phyloP scores from a whole-genome alignment of 768 basidiomycete species.

The Rubroboletus pulcherrimus region DNA sequence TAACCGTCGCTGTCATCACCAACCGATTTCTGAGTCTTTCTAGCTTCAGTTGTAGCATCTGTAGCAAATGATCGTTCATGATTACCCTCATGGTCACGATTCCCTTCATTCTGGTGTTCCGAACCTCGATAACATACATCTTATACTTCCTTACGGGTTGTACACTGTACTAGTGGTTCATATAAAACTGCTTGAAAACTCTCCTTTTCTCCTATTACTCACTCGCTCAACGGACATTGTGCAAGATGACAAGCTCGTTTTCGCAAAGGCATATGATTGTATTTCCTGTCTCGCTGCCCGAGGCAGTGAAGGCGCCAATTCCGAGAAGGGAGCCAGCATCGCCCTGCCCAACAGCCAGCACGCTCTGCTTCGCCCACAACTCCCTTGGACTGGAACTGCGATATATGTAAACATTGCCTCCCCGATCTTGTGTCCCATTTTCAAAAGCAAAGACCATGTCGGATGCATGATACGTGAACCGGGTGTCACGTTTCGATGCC shows the following conservation, averaged over 20 bases:
- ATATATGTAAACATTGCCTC: constrained; percentile 87
- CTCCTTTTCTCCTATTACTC: not conserved
- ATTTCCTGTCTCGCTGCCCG: constrained; percentile 26
- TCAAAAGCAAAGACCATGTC: constrained; percentile 79
- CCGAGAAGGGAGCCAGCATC: constrained; percentile 75
- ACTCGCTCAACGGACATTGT: constrained; percentile 28
- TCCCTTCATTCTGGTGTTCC: constrained; percentile 24
- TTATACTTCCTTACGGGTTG: constrained; percentile 35
- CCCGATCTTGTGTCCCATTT: constrained; percentile 59
- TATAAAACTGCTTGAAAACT: constrained; percentile 21
- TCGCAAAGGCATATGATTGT: constrained; percentile 75
- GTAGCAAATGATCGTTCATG: constrained; percentile 34
- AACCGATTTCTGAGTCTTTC: constrained; percentile 19
- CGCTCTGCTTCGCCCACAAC: constrained; percentile 72
- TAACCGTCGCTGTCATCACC: constrained; percentile 28
- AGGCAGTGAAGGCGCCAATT: constrained; percentile 48
- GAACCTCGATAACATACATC: constrained; percentile 35
- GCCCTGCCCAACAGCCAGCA: constrained; percentile 71
- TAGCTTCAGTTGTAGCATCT: constrained; percentile 29
- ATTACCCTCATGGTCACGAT: constrained; percentile 33
- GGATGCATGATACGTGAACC: constrained; percentile 74
- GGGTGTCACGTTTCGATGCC: constrained; percentile 85
- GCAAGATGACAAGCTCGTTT: constrained; percentile 63
- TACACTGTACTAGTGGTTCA: constrained; percentile 31
- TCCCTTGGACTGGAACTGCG: constrained; percentile 49